Evolutionary conservation across 352 stramenopile species (phyloP), one percentile per base, ranked within the genome.

Genomic region (Phytophthora ramorum): DNA sequence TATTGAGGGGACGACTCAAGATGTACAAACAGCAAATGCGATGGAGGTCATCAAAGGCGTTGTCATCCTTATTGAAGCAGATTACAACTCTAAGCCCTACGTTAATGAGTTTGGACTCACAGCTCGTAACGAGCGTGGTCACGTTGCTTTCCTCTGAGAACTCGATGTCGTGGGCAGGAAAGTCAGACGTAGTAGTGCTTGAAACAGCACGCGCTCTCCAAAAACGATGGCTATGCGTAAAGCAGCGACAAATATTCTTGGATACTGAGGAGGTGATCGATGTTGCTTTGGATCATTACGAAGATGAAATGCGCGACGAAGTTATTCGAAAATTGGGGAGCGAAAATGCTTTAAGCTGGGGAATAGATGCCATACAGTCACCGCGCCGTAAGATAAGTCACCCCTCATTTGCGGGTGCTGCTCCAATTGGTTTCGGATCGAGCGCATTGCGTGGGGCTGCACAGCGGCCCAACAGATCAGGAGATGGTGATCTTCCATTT

Each of bases 291-390:
- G 89, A 96, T 53, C 64, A 79, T 35, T 83, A 79, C 14, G 89
- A 96, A 69, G 43, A 37, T 16, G 41, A 71, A 7, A 81, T 88
- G 17, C 69, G 84, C 38, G 74, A 95, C 7, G 58, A 90, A 63
- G 85, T 92, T 17, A 75, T 95, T 1, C 63, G 66, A 9, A 90
- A 89, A n/a, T 71, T 96, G 7, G 84, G 81, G 1, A 81, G 78
- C 32, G 83, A 94, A 58, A 95, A 96, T 44, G 89, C 83, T 0
- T 49, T 96, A 19, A 93, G 76, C 8, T 96, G 89, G 89, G 87
- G 84, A 8, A 78, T 91, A 4, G 87, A 95, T 68, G 87, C 85
- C 2, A 89, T 96, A 10, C 89, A 96, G 45, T 94, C 85, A 0
- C 89, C 89, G 40, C 73, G 85, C 4, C 81, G 81, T 7, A 87